Evolutionary conservation across 352 stramenopile genomes (phyloP).

Genomic region (Phytophthora cactorum): DNA sequence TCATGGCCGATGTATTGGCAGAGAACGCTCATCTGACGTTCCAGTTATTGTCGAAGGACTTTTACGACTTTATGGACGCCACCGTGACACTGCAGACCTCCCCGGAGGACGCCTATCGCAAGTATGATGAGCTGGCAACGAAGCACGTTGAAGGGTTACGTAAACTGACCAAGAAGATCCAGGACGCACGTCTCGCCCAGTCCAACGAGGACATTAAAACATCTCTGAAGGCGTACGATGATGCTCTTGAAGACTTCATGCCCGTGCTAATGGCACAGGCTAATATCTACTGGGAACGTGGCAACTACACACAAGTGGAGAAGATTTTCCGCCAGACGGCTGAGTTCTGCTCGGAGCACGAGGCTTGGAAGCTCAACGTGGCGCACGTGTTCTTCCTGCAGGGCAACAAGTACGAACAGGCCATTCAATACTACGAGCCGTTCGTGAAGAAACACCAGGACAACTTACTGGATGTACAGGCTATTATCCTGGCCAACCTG

Average conservation of each 20-base stretch:
- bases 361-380: slow-evolving; percentile 97
- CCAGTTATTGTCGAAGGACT: slow-evolving; percentile 93
- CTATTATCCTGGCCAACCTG: slow-evolving; percentile 97
- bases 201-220: slow-evolving; percentile 94
- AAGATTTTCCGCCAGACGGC: slow-evolving; percentile 95
- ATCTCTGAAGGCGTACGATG: slow-evolving; percentile 93
- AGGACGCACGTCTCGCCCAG: slow-evolving; percentile 90
- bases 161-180: slow-evolving; percentile 95
- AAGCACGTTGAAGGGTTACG: slow-evolving; percentile 94
- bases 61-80: slow-evolving; percentile 97
- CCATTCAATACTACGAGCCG: slow-evolving; percentile 95
- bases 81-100: slow-evolving; percentile 93
- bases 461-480: slow-evolving; percentile 93
- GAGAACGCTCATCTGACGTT: slow-evolving; percentile 95
- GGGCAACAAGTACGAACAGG: slow-evolving; percentile 89
- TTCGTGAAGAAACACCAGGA: slow-evolving; percentile 94
- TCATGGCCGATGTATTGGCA: slow-evolving; percentile 96
- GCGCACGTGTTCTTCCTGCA: slow-evolving; percentile 97
- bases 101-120: slow-evolving; percentile 94
- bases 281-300: slow-evolving; percentile 96
- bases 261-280: slow-evolving; percentile 97
- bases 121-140: slow-evolving; percentile 93
- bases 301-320: slow-evolving; percentile 97
- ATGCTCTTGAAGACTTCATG: slow-evolving; percentile 95
- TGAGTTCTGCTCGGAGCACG: slow-evolving; percentile 96